Conservation (phyloP, 2,329 filamentous ascomycete species). For the Setomelanomma holmii region DNA sequence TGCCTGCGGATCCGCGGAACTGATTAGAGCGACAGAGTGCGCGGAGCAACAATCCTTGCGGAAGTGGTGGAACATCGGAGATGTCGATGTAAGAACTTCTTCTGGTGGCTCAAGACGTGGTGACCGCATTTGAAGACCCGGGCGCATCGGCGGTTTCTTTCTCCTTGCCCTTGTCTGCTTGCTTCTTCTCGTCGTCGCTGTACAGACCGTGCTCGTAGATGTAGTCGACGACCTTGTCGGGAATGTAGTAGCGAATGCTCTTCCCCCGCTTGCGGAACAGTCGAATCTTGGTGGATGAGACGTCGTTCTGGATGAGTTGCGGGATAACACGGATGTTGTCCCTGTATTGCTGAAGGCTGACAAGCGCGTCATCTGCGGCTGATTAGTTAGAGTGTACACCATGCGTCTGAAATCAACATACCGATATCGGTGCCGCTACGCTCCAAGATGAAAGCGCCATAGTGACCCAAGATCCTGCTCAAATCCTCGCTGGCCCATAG, state of each 20-base stretch:
- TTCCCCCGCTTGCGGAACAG: slow-evolving; percentile 64
- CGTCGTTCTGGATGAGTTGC: slow-evolving; percentile 85
- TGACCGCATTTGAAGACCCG: slow-evolving; percentile 30
- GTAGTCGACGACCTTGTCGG: slow-evolving; percentile 48
- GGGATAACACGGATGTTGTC: slow-evolving; percentile 88
- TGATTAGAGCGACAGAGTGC: not conserved
- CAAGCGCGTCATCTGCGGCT: slow-evolving; percentile 75
- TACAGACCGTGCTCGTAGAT: slow-evolving; percentile 51
- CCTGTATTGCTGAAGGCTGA: slow-evolving; percentile 81
- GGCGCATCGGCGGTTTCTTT: slow-evolving; percentile 28
- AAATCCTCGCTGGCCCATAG: slow-evolving; percentile 87
- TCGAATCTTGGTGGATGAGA: slow-evolving; percentile 82
- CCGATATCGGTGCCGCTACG: slow-evolving; percentile 82
- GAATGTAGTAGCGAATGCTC: slow-evolving; percentile 53
- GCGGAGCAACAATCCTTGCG: slow-evolving; percentile 24
- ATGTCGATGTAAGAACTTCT: not conserved
- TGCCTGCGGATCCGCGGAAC: not conserved
- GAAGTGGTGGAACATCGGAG: slow-evolving; percentile 15
- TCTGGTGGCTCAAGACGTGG: slow-evolving; percentile 19
- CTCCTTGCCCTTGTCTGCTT: slow-evolving; percentile 44
- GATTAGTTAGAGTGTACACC: slow-evolving; percentile 15
- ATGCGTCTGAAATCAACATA: slow-evolving; percentile 15
- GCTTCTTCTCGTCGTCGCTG: slow-evolving; percentile 47
- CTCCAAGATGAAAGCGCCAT: slow-evolving; percentile 86
- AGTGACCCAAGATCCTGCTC: slow-evolving; percentile 84